Evolutionary conservation across 345 rosid species (phyloP).

Genomic region (Carallia brachiata): DNA sequence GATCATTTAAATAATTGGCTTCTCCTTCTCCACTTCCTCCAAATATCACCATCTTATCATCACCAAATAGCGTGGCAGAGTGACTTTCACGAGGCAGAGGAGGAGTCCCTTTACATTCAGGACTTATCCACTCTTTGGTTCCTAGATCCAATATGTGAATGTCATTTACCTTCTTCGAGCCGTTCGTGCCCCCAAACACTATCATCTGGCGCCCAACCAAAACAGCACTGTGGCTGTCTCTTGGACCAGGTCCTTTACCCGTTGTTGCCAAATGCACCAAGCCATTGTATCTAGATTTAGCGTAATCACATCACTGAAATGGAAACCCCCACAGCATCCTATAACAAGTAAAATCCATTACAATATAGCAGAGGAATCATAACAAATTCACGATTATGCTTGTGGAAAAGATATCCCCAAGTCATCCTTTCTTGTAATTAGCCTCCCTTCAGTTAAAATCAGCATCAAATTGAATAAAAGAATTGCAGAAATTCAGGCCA

Average conservation of each 20-base stretch:
- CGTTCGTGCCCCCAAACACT: conserved; percentile 75
- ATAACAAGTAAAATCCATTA: conserved; percentile 1
- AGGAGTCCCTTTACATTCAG: conserved; percentile 43
- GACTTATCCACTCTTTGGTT: conserved; percentile 53
- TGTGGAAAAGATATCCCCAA: neutral
- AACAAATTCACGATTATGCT: too few relatives aligned
- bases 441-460: too few relatives aligned
- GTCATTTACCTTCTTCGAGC: conserved; percentile 65
- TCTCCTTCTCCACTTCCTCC: conserved; percentile 86
- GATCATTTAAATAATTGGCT: conserved; percentile 70
- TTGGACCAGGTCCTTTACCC: conserved; percentile 69
- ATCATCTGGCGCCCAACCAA: conserved; percentile 57
- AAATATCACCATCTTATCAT: conserved; percentile 50
- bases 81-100: conserved; percentile 75
- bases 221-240: conserved; percentile 77
- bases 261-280: conserved; percentile 50
- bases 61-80: conserved; percentile 56
- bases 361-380: too few relatives aligned
- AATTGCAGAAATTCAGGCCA: too few relatives aligned
- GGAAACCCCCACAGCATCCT: conserved; percentile 77
- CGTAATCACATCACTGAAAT: conserved; percentile 62
- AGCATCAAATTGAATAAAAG: too few relatives aligned
- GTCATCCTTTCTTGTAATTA: neutral
- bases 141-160: conserved; percentile 57
- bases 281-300: conserved; percentile 52